phyloP scores from a whole-genome alignment of 768 basidiomycete genomes.

The Lactifluus volemus region DNA sequence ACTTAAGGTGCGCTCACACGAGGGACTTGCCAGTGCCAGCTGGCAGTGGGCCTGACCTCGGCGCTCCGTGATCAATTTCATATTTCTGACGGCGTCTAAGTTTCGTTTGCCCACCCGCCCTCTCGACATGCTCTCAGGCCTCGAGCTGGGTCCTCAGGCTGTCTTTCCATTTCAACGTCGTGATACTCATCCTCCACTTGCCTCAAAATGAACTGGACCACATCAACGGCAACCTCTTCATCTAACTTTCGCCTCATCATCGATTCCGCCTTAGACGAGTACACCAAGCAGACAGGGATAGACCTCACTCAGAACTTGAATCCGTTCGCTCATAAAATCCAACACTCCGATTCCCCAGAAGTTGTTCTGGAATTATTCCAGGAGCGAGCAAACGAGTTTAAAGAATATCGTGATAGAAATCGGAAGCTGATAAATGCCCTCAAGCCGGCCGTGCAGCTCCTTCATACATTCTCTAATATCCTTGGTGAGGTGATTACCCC shows the following conservation, averaged over 20 bases:
- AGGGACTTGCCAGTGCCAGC: no score
- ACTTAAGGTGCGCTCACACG: no score
- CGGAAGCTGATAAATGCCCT: not conserved
- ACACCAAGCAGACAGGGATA: slow-evolving; percentile 2
- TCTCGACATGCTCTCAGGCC: no score
- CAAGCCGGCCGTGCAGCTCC: not conserved
- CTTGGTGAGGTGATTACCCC: not conserved
- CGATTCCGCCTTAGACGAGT: not conserved
- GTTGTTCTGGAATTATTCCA: not conserved
- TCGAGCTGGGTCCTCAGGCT: no score
- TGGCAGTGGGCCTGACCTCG: no score
- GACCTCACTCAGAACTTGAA: not conserved
- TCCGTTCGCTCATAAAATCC: not conserved
- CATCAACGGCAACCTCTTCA: no score
- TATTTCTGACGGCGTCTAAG: no score
- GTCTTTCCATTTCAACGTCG: no score
- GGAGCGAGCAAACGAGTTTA: not conserved
- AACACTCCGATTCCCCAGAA: not conserved
- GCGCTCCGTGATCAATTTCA: no score
- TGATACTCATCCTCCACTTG: no score
- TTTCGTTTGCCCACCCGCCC: no score
- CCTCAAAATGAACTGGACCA: no score
- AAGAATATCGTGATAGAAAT: slow-evolving; percentile 7
- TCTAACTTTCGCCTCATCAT: not conserved
- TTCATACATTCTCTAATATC: not conserved